phyloP scores from a whole-genome alignment of 1,284 basidiomycete species.

The Leucoagaricus sp. region DNA sequence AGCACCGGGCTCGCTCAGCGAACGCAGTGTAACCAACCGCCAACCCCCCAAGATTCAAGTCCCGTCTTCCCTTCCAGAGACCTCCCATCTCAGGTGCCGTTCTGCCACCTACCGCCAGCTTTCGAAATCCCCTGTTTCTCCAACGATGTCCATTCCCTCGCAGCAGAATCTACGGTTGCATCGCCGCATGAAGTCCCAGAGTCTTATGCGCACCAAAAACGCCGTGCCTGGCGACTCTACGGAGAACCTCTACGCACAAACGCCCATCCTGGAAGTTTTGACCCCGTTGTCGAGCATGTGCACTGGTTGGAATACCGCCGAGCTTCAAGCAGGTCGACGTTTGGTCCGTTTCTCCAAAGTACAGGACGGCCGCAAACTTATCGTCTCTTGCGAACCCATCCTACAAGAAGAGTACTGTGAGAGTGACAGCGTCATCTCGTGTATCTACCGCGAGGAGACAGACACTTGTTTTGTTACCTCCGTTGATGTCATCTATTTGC shows the following conservation, averaged over 20 bases:
- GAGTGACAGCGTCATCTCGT: conserved; percentile 74
- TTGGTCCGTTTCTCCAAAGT: conserved; percentile 71
- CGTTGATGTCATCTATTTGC: conserved; percentile 92
- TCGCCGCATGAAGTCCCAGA: conserved; percentile 42
- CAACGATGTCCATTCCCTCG: conserved; percentile 21
- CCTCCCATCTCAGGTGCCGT: conserved; percentile 31
- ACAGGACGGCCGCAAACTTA: conserved; percentile 60
- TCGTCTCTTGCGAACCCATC: conserved; percentile 66
- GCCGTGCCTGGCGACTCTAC: conserved; percentile 26
- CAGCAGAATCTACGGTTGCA: conserved; percentile 33
- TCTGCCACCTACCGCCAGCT: conserved; percentile 25
- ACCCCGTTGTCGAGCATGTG: conserved; percentile 56
- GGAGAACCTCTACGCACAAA: conserved; percentile 43
- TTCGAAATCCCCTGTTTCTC: conserved; percentile 29
- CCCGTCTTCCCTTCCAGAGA: conserved; percentile 19
- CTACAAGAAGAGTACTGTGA: conserved; percentile 58
- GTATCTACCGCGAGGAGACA: conserved; percentile 85
- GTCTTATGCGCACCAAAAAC: conserved; percentile 44
- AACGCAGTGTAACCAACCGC: background rate
- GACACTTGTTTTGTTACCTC: conserved; percentile 88
- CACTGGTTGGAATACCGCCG: conserved; percentile 56
- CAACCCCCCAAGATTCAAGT: conserved; percentile 27
- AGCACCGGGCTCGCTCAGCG: conserved; percentile 1
- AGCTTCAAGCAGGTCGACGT: conserved; percentile 60
- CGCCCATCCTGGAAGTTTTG: conserved; percentile 56